Conservation (phyloP, 2,329 filamentous ascomycete species). For the Hawksworthiomyces lignivorus region DNA sequence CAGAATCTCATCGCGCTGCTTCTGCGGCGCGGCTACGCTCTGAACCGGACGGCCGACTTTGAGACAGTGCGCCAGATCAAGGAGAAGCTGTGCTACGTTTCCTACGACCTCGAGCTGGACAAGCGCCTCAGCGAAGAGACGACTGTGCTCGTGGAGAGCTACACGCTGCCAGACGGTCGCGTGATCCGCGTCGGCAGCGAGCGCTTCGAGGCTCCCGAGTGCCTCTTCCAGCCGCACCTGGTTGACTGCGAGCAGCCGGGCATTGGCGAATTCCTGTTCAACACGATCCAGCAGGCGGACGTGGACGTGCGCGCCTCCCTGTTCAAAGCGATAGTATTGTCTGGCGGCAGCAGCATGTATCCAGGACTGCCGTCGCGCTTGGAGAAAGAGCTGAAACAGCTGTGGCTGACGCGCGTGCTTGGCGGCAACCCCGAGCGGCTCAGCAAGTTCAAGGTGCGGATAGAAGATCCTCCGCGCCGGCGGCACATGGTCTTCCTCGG, state of each 20-base stretch:
- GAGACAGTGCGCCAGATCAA: conserved; percentile 99
- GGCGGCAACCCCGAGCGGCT: conserved; percentile 86
- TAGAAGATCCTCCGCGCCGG: conserved; percentile 92
- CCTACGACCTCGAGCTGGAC: conserved; percentile 94
- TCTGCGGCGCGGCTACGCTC: conserved; percentile 84
- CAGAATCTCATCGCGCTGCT: conserved; percentile 94
- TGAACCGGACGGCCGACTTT: conserved; percentile 97
- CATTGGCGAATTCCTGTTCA: conserved; percentile 95
- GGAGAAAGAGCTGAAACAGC: conserved; percentile 97
- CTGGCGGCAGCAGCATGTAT: conserved; percentile 98
- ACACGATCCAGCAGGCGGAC: conserved; percentile 93
- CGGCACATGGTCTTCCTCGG: conserved; percentile 98
- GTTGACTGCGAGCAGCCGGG: conserved; percentile 97
- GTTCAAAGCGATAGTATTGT: conserved; percentile 96
- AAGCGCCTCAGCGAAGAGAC: conserved; percentile 95
- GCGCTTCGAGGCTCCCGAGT: conserved; percentile 95
- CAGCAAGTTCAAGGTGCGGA: conserved; percentile 98
- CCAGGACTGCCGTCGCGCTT: conserved; percentile 86
- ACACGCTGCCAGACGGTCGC: conserved; percentile 91
- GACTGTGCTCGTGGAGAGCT: conserved; percentile 92
- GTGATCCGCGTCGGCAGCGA: conserved; percentile 95
- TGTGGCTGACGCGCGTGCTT: conserved; percentile 91
- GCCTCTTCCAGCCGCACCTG: conserved; percentile 95
- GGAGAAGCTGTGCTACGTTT: conserved; percentile 99
- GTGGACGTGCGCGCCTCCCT: conserved; percentile 89